Base-by-base conservation (phyloP, 2,329 filamentous ascomycete genomes). In the Aspergillus costaricaensis region DNA sequence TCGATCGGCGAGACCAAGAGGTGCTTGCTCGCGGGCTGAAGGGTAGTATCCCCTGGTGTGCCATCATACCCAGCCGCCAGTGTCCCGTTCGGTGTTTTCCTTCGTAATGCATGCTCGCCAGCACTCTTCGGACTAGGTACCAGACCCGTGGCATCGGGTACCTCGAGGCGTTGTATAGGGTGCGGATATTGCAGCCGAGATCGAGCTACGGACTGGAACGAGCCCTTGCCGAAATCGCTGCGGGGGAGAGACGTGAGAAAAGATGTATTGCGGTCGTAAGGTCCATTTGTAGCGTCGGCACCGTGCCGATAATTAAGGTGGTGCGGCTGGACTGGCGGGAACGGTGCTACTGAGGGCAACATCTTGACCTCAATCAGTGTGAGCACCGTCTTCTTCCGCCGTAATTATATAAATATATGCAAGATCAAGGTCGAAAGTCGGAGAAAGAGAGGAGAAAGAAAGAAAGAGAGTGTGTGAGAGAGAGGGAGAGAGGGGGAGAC, bases 1-100 rank as follows among this genome's bases (percentile, higher is more conserved):
- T 80, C 77, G 27, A 83, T 77, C 36, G 85, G 83, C 3, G 91
- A 88, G 27, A 96, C 81, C 19, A 95, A 82, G 72, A 96, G 86
- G 73, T 96, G 92, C 77, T 97, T 97, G 50, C 87, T 81, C 1
- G 91, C 88, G 39, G 91, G 89, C 39, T 90, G 90, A 38, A 88
- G 86, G 9, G 84, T 86, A 68, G 89, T 86, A 70, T 92, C 89
- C 21, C 88, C 83, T 1, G 88, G 87, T 5, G 91, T 91, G 32
- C 91, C 92, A 82, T 98, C 93, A 71, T 96, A 97, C 10, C 92
- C 92, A 57, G 91, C 92, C 65, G 94, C 89, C 62, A 98, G 85
- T 39, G 92, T 96, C n/a, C 94, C 95, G 71, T 89, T 94, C 4
- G 94, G 95, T 8, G 94, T 98, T 77, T 98, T 98, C 66, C 94